Percentiles rank a stretch among this genome's conserved stretches.
These are phyloP conservation scores for Cenchrus fungigraminus DNA, from an alignment of 176 grass and related monocot genomes.

Conservation along the genomic window DNA sequence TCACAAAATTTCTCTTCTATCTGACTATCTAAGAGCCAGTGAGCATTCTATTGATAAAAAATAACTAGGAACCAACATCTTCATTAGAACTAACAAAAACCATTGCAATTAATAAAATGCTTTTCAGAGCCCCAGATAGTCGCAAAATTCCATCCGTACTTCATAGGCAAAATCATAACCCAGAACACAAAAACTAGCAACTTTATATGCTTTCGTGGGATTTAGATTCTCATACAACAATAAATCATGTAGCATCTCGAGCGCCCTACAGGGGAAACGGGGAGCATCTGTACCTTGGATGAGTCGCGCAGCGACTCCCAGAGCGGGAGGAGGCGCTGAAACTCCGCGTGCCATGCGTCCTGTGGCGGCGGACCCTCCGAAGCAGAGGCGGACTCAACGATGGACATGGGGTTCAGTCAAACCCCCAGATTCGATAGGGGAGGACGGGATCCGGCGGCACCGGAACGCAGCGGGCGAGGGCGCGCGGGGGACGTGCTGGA, in stretches of 20 bases:
- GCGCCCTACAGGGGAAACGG: not conserved
- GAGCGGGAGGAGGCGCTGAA: conserved; percentile 38
- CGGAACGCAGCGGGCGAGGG: too few species aligned
- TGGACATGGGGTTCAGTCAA: not conserved
- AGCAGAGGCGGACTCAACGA: not conserved
- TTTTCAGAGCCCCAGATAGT: not conserved
- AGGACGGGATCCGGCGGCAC: too few species aligned
- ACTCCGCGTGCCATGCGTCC: conserved; percentile 58
- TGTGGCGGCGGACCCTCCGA: not conserved
- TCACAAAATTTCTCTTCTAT: not conserved
- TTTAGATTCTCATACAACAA: not conserved
- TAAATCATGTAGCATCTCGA: not conserved
- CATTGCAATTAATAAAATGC: not conserved
- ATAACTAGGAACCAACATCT: not conserved
- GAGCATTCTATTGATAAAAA: conserved; percentile 14
- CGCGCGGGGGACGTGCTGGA: too few species aligned
- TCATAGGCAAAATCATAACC: not conserved
- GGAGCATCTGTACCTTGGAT: conserved; percentile 45
- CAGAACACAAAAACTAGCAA: not conserved
- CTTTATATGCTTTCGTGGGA: not conserved
- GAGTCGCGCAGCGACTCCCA: conserved; percentile 61
- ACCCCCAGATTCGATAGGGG: not conserved
- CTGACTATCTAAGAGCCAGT: not conserved
- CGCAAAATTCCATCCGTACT: not conserved
- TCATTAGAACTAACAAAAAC: not conserved